Base-by-base conservation (phyloP, 148 eudicot genomes). In the Chenopodium suecicum region DNA sequence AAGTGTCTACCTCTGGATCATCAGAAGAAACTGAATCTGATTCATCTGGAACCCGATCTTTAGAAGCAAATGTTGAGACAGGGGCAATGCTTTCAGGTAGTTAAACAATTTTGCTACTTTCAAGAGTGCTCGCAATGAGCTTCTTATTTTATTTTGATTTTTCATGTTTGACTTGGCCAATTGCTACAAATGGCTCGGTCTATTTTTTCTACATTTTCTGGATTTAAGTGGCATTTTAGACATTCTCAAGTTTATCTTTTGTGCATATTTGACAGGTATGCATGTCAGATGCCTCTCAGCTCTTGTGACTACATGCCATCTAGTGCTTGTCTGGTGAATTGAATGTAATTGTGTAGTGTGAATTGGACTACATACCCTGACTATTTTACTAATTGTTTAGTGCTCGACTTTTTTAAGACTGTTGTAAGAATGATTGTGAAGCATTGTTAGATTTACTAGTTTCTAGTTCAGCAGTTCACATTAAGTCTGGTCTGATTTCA, bases 1-100 rank as follows among this genome's bases (percentile, higher is more conserved):
- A 91, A 86, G 90, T 86, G 41, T 77, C 88, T 76, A 82, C 82
- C 73, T 88, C 91, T 79, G 90, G 87, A 52, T 92, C 98, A 67
- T 83, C 91, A 2, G 96, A 94, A 84, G 88, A 89, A 81, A 90
- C 98, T 78, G 92, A 94, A 89, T 90, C 96, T 71, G 98, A 91
- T 86, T 94, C 96, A 73, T 92, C 94, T 2, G 93, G 87, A 72
- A 90, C 93, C 23, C 89, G 89, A 73, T 90, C 92, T 79, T 64
- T 90, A 68, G 91, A 87, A 75, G 86, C 86, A 78, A 90, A 84
- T 69, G 80, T 84, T 19, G 88, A 87, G 78, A 88, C 86, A 20
- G 90, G 85, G 75, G 78, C 85, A 85, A 72, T 81, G 83, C 88
- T 84, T 79, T 88, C 96, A 90, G 98, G 98, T 92, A 60, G 54